Base-by-base conservation (phyloP, 169 alveolate species). In the Cryptosporidium viatorum region DNA sequence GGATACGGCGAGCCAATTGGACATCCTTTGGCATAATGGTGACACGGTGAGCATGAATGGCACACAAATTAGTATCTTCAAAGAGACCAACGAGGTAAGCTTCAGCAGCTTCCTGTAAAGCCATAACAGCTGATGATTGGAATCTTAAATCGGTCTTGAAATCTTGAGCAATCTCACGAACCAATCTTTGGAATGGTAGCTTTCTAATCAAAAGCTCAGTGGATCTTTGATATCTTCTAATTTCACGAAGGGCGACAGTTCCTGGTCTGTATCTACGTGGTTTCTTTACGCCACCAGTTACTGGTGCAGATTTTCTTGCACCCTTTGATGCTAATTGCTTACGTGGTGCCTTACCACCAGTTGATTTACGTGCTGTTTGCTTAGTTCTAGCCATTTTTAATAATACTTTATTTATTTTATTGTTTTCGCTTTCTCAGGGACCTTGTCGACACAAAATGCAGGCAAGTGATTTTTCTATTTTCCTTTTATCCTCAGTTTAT, bases 1-100 rank as follows among this genome's bases (percentile, higher is more conserved):
- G 97, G 93, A 98, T 97, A 93, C 99, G 96, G 94, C 99, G 96
- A 86, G 99, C 99, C 85, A 98, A 95, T 92, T 98, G 98, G 75
- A 98, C 96, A 92, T 98, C 99, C 95, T 98, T 98, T 85, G 99
- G 99, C 99, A 98, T 98, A 91, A 98, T 97, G 93, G 99, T 98
- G 43, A 98, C 99, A 92, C 99, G 96, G 97, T 97, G 98, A 71
- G 99, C 99, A 93, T 98, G 99, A 91, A 97, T 97, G 85, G 99
- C 99, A 92, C 99, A 98, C 92, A 98, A 93, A 97, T 97, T 97
- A 92, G 99, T 98, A 94, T 98, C 99, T 94, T 98, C 99, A 93
- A 98, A 98, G 87, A 98, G 97, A 33, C 99, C 99, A 69, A 98
- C 99, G 59, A 98, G 95, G 94, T 97, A 98, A 31, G 99, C 99